phyloP scores from a whole-genome alignment of 2,329 filamentous ascomycete genomes.

The Mollisiaceae sp. region DNA sequence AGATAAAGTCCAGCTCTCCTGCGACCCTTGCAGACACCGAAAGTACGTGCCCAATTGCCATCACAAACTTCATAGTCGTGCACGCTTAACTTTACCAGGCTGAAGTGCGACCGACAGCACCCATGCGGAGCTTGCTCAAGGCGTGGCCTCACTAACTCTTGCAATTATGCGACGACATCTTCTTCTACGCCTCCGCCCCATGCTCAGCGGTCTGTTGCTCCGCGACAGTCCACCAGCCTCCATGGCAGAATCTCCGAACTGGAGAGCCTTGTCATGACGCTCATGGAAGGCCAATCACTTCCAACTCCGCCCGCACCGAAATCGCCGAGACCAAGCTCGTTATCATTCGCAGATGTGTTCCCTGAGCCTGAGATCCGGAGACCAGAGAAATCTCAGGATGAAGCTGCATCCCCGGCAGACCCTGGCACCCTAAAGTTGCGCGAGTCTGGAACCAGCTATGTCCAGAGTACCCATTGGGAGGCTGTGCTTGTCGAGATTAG shows the following conservation, averaged over 20 bases:
- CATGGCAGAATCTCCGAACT: slow-evolving; percentile 38
- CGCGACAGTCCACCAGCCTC: slow-evolving; percentile 40
- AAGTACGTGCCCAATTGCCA: slow-evolving; percentile 37
- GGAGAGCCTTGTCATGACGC: slow-evolving; percentile 36
- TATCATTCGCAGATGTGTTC: slow-evolving; percentile 32
- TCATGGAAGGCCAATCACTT: slow-evolving; percentile 35
- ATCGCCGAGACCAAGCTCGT: slow-evolving; percentile 30
- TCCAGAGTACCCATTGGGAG: slow-evolving; percentile 42
- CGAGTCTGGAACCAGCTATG: slow-evolving; percentile 40
- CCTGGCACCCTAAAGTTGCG: slow-evolving; percentile 37
- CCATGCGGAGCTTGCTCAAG: slow-evolving; percentile 40
- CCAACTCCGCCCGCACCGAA: slow-evolving; percentile 30
- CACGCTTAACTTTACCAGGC: slow-evolving; percentile 35
- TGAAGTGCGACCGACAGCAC: slow-evolving; percentile 41
- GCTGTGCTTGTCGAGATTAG: slow-evolving; percentile 41
- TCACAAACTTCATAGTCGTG: slow-evolving; percentile 27
- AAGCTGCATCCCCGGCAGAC: slow-evolving; percentile 34
- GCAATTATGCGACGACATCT: slow-evolving; percentile 36
- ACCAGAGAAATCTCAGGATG: slow-evolving; percentile 31
- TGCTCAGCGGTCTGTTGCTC: slow-evolving; percentile 34
- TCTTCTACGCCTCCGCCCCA: slow-evolving; percentile 33
- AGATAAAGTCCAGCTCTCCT: slow-evolving; percentile 42
- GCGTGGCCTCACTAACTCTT: slow-evolving; percentile 36
- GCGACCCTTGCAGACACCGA: slow-evolving; percentile 38
- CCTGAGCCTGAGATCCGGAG: slow-evolving; percentile 31